Percentiles rank a stretch among this genome's conserved stretches.
Conservation (phyloP, 2,329 filamentous ascomycete genomes). For the Scedosporium minutisporum region DNA sequence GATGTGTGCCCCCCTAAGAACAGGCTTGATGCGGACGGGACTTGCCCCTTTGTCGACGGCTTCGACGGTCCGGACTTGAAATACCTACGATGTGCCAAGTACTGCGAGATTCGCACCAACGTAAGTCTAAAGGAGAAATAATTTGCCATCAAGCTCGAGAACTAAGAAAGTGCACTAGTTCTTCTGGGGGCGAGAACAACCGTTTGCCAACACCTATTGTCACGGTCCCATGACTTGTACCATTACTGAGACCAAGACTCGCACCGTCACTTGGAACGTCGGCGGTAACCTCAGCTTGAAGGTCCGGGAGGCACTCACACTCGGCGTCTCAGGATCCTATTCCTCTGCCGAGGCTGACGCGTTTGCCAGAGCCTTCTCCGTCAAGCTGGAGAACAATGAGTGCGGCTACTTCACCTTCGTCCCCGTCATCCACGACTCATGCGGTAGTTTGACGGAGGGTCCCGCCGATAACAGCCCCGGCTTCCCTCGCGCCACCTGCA, state of each 20-base stretch:
- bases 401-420: slow-evolving; percentile 15
- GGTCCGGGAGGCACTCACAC: slow-evolving; percentile 13
- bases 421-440: slow-evolving; percentile 10
- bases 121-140: slow-evolving; percentile 6
- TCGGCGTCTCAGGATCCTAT: slow-evolving; percentile 14
- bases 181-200: slow-evolving; percentile 19
- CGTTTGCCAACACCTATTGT: slow-evolving; percentile 24
- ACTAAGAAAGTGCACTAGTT: slow-evolving; percentile 12
- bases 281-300: slow-evolving; percentile 20
- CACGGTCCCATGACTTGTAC: slow-evolving; percentile 22
- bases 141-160: background rate
- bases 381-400: slow-evolving; percentile 5
- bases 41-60: background rate
- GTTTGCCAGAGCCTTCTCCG: slow-evolving; percentile 2
- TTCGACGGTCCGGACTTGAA: background rate
- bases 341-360: background rate
- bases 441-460: slow-evolving; percentile 9
- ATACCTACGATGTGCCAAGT: background rate
- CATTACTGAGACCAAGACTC: slow-evolving; percentile 19
- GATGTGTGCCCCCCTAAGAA: background rate
- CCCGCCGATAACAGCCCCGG: background rate
- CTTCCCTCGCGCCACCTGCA: background rate
- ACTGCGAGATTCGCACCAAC: slow-evolving; percentile 8
- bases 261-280: slow-evolving; percentile 16
- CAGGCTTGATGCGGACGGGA: background rate